Conservation (phyloP, 2,329 filamentous ascomycete genomes). For the Botrytis tulipae region DNA sequence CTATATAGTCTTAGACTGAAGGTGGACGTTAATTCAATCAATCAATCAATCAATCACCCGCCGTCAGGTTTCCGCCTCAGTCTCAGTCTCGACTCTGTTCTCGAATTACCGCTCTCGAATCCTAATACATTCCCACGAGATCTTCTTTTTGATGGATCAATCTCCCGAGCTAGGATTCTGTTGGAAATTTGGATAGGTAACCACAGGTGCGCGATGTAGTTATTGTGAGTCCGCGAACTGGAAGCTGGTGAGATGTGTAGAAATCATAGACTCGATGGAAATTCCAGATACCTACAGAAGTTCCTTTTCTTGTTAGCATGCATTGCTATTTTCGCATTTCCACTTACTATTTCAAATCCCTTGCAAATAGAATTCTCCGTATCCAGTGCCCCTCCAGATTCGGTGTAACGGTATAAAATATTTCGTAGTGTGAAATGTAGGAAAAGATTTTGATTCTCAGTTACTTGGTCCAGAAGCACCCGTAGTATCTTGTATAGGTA, state of each 20-base stretch:
- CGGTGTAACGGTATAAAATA: fast-evolving
- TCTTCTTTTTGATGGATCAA: fast-evolving
- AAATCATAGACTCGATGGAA: neutral
- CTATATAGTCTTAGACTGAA: too few species aligned
- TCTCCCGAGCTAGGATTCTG: fast-evolving
- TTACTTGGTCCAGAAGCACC: too few species aligned
- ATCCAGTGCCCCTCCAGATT: fast-evolving
- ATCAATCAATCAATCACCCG: too few species aligned
- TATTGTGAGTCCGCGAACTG: fast-evolving
- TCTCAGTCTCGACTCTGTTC: too few species aligned
- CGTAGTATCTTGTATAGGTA: too few species aligned
- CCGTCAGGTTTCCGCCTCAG: neutral
- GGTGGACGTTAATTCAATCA: too few species aligned
- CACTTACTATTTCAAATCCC: neutral
- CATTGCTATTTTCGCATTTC: fast-evolving
- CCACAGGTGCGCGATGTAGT: neutral
- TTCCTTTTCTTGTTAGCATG: fast-evolving
- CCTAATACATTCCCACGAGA: fast-evolving
- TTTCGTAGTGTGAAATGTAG: neutral
- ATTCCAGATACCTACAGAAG: neutral
- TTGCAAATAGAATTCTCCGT: fast-evolving
- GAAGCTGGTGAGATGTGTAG: neutral
- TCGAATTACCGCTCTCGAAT: neutral
- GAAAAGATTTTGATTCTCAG: neutral
- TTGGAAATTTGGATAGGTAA: fast-evolving